phyloP scores from a whole-genome alignment of 768 basidiomycete species.

The Pleurotus djamor region DNA sequence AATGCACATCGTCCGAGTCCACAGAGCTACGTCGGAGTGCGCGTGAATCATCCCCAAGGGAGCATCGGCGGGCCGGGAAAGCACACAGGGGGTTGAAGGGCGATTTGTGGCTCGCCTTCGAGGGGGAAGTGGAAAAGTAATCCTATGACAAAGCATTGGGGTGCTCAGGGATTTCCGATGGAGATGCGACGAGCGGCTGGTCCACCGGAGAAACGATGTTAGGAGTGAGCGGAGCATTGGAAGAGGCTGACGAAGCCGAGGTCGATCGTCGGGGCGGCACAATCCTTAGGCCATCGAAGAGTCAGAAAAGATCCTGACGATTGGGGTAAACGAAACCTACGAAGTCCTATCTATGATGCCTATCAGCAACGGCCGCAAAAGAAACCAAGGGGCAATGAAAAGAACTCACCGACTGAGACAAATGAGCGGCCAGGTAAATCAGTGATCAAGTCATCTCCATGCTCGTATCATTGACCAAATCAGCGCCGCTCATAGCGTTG shows the following conservation, averaged over 20 bases:
- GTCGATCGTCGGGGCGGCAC: neutral
- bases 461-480: slow-evolving; percentile 57
- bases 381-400: neutral
- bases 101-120: neutral
- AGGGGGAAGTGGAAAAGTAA: neutral
- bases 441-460: slow-evolving; percentile 75
- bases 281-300: slow-evolving; percentile 15
- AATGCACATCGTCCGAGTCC: neutral
- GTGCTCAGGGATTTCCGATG: neutral
- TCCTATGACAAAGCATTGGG: neutral
- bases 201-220: neutral
- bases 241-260: neutral
- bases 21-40: neutral
- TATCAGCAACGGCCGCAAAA: neutral
- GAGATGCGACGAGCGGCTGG: neutral
- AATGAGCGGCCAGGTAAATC: slow-evolving; percentile 60
- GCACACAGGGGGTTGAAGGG: neutral
- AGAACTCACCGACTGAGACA: slow-evolving; percentile 59
- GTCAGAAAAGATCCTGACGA: neutral
- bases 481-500: slow-evolving; percentile 67
- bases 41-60: neutral
- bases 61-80: neutral
- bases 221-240: neutral
- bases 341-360: slow-evolving; percentile 55
- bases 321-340: slow-evolving; percentile 35